phyloP scores from a whole-genome alignment of 1,139 yeast genomes.

The Sugiyamaella xylanicola region DNA sequence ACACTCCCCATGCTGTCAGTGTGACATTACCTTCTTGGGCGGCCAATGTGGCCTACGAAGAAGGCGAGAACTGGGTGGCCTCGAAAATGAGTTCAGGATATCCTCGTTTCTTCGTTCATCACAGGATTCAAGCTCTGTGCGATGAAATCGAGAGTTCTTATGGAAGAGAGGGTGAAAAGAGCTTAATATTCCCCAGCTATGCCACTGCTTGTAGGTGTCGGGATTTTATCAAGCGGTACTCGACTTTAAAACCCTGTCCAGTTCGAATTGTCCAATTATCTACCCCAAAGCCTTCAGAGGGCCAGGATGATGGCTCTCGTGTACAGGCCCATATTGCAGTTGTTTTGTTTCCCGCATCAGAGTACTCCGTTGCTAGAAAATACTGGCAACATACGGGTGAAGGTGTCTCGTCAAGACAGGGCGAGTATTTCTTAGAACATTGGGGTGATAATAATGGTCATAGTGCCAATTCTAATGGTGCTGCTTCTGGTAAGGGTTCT shows the following conservation, averaged over 20 bases:
- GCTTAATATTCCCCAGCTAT: slow-evolving; percentile 77
- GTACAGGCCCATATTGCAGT: slow-evolving; percentile 68
- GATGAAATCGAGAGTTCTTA: slow-evolving; percentile 51
- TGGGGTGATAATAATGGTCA: slow-evolving; percentile 1
- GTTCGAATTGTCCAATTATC: slow-evolving; percentile 78
- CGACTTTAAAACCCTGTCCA: slow-evolving; percentile 39
- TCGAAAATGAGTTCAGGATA: slow-evolving; percentile 81
- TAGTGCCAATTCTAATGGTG: neutral
- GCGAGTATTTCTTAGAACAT: slow-evolving; percentile 71
- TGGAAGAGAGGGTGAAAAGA: slow-evolving; percentile 74
- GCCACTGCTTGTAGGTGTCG: slow-evolving; percentile 83
- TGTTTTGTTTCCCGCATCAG: slow-evolving; percentile 66
- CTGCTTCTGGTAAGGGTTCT: slow-evolving; percentile 5
- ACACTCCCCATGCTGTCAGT: slow-evolving; percentile 89
- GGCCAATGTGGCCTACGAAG: slow-evolving; percentile 89
- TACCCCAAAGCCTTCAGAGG: slow-evolving; percentile 64
- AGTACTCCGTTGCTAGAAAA: slow-evolving; percentile 66
- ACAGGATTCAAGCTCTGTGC: slow-evolving; percentile 57
- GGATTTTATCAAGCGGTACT: slow-evolving; percentile 59
- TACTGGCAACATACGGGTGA: slow-evolving; percentile 99
- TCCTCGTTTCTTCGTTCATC: slow-evolving; percentile 80
- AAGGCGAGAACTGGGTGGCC: slow-evolving; percentile 84
- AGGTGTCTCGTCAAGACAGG: slow-evolving; percentile 86
- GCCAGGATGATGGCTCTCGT: slow-evolving; percentile 53
- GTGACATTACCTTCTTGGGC: slow-evolving; percentile 95